Evolutionary conservation across 1,139 yeast genomes (phyloP).

Genomic region (Yamadazyma songkhlaensis): DNA sequence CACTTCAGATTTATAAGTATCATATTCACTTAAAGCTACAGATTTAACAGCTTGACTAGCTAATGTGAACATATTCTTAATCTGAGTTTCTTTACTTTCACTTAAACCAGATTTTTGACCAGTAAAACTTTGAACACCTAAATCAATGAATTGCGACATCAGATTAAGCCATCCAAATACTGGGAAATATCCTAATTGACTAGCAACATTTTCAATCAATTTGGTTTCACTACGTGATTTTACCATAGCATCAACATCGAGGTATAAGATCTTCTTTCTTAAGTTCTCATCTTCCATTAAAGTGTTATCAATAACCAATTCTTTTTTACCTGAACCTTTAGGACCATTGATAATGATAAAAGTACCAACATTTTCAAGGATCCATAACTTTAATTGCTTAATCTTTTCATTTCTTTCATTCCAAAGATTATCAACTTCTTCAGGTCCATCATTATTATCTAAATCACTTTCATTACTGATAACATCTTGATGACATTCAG

Average conservation of each 20-base stretch:
- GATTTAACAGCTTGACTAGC: slow-evolving; percentile 71
- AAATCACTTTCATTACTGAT: slow-evolving; percentile 15
- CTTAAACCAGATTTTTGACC: slow-evolving; percentile 94
- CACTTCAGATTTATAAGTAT: slow-evolving; percentile 21
- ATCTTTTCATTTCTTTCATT: slow-evolving; percentile 67
- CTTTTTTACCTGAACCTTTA: slow-evolving; percentile 88
- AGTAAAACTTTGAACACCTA: slow-evolving; percentile 84
- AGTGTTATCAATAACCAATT: slow-evolving; percentile 70
- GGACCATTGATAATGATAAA: slow-evolving; percentile 92
- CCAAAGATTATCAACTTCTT: slow-evolving; percentile 39
- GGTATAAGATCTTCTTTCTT: slow-evolving; percentile 56
- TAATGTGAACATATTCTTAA: slow-evolving; percentile 75
- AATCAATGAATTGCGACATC: slow-evolving; percentile 73
- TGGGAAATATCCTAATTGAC: slow-evolving; percentile 86
- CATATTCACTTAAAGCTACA: slow-evolving; percentile 52
- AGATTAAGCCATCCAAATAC: slow-evolving; percentile 91
- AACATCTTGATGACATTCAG: slow-evolving; percentile 17
- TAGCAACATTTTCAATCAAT: slow-evolving; percentile 66
- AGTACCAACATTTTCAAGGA: slow-evolving; percentile 76
- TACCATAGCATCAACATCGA: slow-evolving; percentile 76
- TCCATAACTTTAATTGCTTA: slow-evolving; percentile 71
- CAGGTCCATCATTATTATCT: slow-evolving; percentile 7
- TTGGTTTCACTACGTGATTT: slow-evolving; percentile 73
- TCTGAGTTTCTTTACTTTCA: slow-evolving; percentile 80
- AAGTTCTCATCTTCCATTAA: slow-evolving; percentile 41